Percentiles rank a stretch among this genome's conserved stretches.
phyloP scores from a whole-genome alignment of 495 filamentous ascomycete genomes.

The Clavariopsis aquatica region DNA sequence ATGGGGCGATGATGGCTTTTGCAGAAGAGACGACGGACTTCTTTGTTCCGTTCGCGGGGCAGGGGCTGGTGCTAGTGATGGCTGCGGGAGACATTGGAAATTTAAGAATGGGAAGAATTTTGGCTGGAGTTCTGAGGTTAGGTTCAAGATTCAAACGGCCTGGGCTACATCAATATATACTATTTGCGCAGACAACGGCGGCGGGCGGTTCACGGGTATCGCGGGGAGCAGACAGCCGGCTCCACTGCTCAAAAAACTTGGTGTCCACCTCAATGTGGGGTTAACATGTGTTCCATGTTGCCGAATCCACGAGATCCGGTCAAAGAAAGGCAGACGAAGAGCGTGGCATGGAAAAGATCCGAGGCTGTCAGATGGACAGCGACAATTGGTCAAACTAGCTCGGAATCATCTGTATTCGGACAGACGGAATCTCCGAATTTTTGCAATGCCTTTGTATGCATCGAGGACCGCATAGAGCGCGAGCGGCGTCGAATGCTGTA shows the following conservation, averaged over 20 bases:
- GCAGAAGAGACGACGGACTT: constrained; percentile 11
- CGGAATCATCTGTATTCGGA: neutral
- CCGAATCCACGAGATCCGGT: constrained; percentile 7
- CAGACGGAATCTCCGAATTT: neutral
- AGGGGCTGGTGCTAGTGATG: constrained; percentile 20
- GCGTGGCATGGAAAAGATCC: neutral
- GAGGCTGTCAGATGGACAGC: neutral
- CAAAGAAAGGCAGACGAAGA: neutral
- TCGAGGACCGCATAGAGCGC: neutral
- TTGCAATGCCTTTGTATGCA: neutral
- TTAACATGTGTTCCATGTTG: constrained; percentile 2
- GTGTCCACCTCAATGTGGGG: neutral
- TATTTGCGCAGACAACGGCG: neutral
- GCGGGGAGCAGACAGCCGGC: neutral
- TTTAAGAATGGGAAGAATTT: neutral
- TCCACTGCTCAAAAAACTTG: neutral
- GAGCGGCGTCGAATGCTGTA: neutral
- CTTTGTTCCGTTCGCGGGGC: constrained; percentile 4
- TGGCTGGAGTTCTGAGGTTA: neutral
- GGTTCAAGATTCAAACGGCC: neutral
- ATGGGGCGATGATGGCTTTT: constrained; percentile 24
- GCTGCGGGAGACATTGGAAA: constrained; percentile 30
- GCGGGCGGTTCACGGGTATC: neutral
- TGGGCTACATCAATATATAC: neutral
- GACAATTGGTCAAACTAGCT: neutral